phyloP scores from a whole-genome alignment of 768 basidiomycete species.

The Russula sp. region DNA sequence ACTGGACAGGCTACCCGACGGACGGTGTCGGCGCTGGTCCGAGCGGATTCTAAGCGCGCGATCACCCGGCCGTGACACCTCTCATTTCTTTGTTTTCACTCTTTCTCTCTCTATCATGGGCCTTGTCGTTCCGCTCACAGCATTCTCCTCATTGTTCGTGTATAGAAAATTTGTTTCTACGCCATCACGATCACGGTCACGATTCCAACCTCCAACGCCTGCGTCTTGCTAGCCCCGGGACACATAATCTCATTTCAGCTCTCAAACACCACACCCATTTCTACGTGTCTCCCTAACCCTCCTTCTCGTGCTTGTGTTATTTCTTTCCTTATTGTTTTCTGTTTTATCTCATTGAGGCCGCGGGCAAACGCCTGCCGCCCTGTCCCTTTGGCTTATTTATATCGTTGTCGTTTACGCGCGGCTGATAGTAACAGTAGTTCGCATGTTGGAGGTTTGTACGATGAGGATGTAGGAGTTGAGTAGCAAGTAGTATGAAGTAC shows the following conservation, averaged over 20 bases:
- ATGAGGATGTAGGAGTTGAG: slow-evolving; percentile 9
- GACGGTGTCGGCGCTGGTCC: slow-evolving; percentile 24
- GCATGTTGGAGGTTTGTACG: slow-evolving; percentile 11
- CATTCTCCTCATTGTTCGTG: slow-evolving; percentile 21
- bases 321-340: slow-evolving; percentile 18
- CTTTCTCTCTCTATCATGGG: slow-evolving; percentile 7
- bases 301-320: slow-evolving; percentile 6
- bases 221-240: background rate
- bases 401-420: background rate
- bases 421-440: background rate
- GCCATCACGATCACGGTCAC: slow-evolving; percentile 13
- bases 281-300: background rate
- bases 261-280: background rate
- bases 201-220: slow-evolving; percentile 3
- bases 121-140: slow-evolving; percentile 14
- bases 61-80: background rate
- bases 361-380: background rate
- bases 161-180: slow-evolving; percentile 14
- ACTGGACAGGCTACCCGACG: slow-evolving; percentile 28
- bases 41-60: slow-evolving; percentile 33
- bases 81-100: slow-evolving; percentile 8
- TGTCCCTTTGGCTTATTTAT: background rate
- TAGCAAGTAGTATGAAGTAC: slow-evolving; percentile 24
- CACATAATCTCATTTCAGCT: slow-evolving; percentile 1
- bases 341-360: background rate